A percentile compares a stretch with the other conserved stretches of the same genome.
Conservation (phyloP, 805 yeast species). For the Yarrowia sp. region DNA sequence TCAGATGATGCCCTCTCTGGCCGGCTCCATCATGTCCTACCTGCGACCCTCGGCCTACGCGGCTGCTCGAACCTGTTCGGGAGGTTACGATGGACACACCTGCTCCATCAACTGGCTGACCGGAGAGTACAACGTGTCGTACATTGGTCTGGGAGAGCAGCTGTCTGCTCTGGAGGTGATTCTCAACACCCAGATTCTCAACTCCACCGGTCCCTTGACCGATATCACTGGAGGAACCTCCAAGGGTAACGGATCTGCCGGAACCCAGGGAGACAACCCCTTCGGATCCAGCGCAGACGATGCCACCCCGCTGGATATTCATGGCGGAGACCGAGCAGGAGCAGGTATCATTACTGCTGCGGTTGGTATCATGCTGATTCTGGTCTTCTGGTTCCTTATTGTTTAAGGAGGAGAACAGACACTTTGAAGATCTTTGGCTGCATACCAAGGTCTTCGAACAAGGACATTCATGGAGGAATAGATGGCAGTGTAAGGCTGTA, state of each 20-base stretch:
- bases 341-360: conserved; percentile 88
- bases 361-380: conserved; percentile 60
- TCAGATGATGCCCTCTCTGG: conserved; percentile 64
- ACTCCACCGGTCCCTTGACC: conserved; percentile 65
- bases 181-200: conserved; percentile 46
- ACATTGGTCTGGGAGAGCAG: conserved; percentile 86
- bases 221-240: conserved; percentile 73
- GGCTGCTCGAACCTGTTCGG: conserved; percentile 83
- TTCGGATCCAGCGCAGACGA: conserved; percentile 4
- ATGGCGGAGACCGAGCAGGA: conserved; percentile 78
- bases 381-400: conserved; percentile 81
- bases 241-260: conserved; percentile 71
- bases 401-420: conserved; percentile 40
- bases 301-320: conserved; percentile 51
- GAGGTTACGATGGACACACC: conserved; percentile 86
- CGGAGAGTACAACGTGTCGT: conserved; percentile 70
- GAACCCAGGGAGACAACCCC: conserved; percentile 51
- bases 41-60: conserved; percentile 63
- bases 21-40: conserved; percentile 54
- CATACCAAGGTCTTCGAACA: neutral
- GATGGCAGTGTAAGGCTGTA: conserved; percentile 33
- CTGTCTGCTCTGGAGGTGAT: conserved; percentile 79
- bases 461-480: conserved; percentile 6
- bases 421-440: neutral
- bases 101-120: conserved; percentile 84